Conservation (phyloP, 164 flowering plant species). For the Kalanchoe fedtschenkoi region DNA sequence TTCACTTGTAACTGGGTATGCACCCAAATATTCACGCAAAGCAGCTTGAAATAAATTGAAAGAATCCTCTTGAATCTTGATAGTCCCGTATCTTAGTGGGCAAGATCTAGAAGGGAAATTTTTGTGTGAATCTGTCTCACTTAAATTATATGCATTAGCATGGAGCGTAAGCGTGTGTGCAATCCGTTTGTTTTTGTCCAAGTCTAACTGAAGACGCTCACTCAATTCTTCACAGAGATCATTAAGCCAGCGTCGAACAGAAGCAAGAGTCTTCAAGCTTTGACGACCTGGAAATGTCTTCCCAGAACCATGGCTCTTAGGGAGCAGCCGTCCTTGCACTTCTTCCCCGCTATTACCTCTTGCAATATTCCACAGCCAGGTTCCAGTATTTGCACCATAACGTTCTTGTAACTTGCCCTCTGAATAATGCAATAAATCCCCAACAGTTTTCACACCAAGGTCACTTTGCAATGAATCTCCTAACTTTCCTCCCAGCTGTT, state of each 20-base stretch:
- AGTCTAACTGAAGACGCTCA: slow-evolving; percentile 69
- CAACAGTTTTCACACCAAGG: slow-evolving; percentile 70
- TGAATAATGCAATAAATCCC: slow-evolving; percentile 80
- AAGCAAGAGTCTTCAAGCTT: slow-evolving; percentile 54
- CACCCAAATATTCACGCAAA: slow-evolving; percentile 65
- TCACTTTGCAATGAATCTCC: slow-evolving; percentile 79
- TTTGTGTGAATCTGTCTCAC: slow-evolving; percentile 49
- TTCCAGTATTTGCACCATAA: slow-evolving; percentile 90
- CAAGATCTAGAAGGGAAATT: slow-evolving; percentile 93
- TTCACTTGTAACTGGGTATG: slow-evolving; percentile 22
- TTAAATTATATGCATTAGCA: slow-evolving; percentile 51
- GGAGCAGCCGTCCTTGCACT: slow-evolving; percentile 84
- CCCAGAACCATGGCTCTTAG: slow-evolving; percentile 97
- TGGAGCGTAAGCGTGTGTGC: slow-evolving; percentile 79
- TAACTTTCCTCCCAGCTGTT: slow-evolving; percentile 84
- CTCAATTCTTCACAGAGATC: slow-evolving; percentile 80
- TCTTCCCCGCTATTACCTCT: slow-evolving; percentile 91
- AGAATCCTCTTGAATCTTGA: slow-evolving; percentile 85
- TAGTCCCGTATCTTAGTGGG: slow-evolving; percentile 69
- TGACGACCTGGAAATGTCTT: slow-evolving; percentile 87
- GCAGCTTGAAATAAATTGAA: slow-evolving; percentile 63
- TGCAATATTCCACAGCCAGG: slow-evolving; percentile 97
- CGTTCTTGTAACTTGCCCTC: slow-evolving; percentile 73
- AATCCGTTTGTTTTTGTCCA: slow-evolving; percentile 69
- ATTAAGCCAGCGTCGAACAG: slow-evolving; percentile 81